Evolutionary conservation across 306 rosid species (phyloP), one percentile per base, ranked within the genome.

Genomic region (Medicago arabica): DNA sequence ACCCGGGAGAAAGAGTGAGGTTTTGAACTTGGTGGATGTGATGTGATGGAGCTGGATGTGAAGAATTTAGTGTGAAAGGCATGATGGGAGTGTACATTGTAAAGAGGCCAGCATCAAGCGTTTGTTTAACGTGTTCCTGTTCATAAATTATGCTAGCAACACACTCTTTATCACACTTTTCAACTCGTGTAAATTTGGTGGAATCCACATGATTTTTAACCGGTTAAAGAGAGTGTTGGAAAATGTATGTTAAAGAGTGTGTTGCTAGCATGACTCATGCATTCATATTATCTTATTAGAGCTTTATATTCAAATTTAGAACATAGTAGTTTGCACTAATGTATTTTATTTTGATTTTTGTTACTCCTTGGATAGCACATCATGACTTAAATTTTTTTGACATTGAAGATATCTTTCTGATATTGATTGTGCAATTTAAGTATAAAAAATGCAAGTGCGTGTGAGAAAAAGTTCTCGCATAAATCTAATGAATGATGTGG

Each of bases 1-100:
- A 4, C 44, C 21, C 5, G 38, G 38, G 38, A 0, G 62, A 28
- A 58, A 19, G 73, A 57, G 49, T 25, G 50, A 31, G 51, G 31
- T 16, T 36, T 57, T 79, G 80, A 21, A 69, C 67, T 67, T 34
- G 53, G n/a, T n/a, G n/a, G n/a, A n/a, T n/a, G n/a, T n/a, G n/a
- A n/a, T n/a, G n/a, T n/a, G n/a, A n/a, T n/a, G n/a, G n/a, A n/a
- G n/a, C n/a, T 34, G 72, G 70, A 61, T 73, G 78, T 55, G 40
- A 51, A 80, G 51, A 40, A 62, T 50, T 61, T 40, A 43, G 78
- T 40, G 38, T 60, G 51, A 1, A 59, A 58, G 65, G 58, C 7
- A 17, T 34, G 63, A 36, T 6, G 8, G 25, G 51, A 40, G 4
- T 28, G 31, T 69, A 51, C 14, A 50, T 14, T 9, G 65, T 9